A percentile compares a stretch with the other conserved stretches of the same genome.
phyloP scores from a whole-genome alignment of 2,329 filamentous ascomycete genomes.

The Xylaria sp. region DNA sequence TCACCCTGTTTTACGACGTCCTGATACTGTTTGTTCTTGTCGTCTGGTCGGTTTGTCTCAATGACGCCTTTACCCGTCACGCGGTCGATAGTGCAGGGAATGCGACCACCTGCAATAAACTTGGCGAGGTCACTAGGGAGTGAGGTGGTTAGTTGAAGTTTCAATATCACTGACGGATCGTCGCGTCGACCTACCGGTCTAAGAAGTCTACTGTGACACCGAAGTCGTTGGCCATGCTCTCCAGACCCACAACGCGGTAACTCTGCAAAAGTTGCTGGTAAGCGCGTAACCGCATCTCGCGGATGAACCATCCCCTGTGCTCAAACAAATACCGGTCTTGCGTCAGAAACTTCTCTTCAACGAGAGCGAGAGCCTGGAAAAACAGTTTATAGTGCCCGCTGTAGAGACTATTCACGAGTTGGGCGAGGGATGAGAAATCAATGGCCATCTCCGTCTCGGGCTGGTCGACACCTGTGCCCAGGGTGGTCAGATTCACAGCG shows the following conservation, averaged over 20 bases:
- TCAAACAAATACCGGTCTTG: conserved; percentile 96
- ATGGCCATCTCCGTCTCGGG: conserved; percentile 83
- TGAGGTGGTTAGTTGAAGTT: conserved; percentile 27
- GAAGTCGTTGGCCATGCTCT: conserved; percentile 97
- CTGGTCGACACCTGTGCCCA: conserved; percentile 76
- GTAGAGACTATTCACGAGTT: conserved; percentile 91
- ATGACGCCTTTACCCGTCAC: conserved; percentile 97
- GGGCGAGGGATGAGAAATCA: conserved; percentile 89
- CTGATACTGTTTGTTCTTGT: conserved; percentile 99
- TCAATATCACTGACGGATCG: background rate
- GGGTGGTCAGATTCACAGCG: conserved; percentile 87
- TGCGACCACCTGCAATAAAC: conserved; percentile 94
- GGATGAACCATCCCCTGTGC: conserved; percentile 96
- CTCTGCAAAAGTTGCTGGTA: conserved; percentile 98
- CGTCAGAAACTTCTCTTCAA: conserved; percentile 93
- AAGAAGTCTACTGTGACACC: conserved; percentile 96
- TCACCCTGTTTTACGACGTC: conserved; percentile 98
- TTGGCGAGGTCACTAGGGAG: conserved; percentile 83
- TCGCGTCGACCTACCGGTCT: conserved; percentile 74
- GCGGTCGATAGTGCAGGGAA: conserved; percentile 96
- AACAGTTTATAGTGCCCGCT: conserved; percentile 93
- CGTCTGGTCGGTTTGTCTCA: conserved; percentile 96
- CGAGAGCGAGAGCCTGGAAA: conserved; percentile 87
- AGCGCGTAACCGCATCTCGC: conserved; percentile 95
- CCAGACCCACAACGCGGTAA: conserved; percentile 95